A percentile compares a stretch with the other conserved stretches of the same genome.
Evolutionary conservation across 2,329 filamentous ascomycete genomes (phyloP).

Genomic region (Calonectria naviculata): DNA sequence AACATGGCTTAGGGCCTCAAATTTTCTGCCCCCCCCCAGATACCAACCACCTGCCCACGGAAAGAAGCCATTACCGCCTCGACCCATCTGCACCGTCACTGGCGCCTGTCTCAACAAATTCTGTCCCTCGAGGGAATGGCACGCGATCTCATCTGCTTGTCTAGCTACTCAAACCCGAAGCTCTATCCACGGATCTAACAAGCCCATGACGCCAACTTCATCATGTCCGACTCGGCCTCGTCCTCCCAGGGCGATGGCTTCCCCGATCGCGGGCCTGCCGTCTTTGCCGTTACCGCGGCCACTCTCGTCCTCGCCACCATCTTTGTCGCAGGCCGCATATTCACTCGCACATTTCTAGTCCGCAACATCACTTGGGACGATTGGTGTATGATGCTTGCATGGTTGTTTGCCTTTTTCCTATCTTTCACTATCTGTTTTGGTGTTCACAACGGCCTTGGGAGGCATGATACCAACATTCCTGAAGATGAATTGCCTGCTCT

Average conservation of each 20-base stretch:
- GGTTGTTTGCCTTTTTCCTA: slow-evolving; percentile 76
- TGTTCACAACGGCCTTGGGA: slow-evolving; percentile 73
- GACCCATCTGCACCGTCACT: neutral
- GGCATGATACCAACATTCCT: slow-evolving; percentile 71
- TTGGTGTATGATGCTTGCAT: slow-evolving; percentile 83
- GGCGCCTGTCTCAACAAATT: neutral
- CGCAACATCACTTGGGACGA: slow-evolving; percentile 80
- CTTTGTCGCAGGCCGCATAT: slow-evolving; percentile 80
- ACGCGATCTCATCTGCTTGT: slow-evolving; percentile 23
- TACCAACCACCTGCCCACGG: neutral
- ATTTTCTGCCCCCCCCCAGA: neutral
- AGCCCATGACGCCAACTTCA: slow-evolving; percentile 38
- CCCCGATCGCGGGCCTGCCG: slow-evolving; percentile 66
- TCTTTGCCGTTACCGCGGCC: slow-evolving; percentile 76
- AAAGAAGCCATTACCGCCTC: neutral
- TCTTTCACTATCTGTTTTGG: slow-evolving; percentile 75
- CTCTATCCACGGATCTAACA: slow-evolving; percentile 26
- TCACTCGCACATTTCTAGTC: slow-evolving; percentile 80
- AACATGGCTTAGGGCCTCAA: neutral
- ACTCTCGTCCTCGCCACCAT: slow-evolving; percentile 77
- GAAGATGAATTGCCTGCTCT: slow-evolving; percentile 60
- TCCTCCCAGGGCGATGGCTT: slow-evolving; percentile 40
- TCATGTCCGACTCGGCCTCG: slow-evolving; percentile 41
- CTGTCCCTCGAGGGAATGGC: slow-evolving; percentile 35
- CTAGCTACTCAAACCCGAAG: slow-evolving; percentile 30